A percentile compares a stretch with the other conserved stretches of the same genome.
Evolutionary conservation across 2,329 filamentous ascomycete genomes (phyloP).

Genomic region (Aspergillus texensis): DNA sequence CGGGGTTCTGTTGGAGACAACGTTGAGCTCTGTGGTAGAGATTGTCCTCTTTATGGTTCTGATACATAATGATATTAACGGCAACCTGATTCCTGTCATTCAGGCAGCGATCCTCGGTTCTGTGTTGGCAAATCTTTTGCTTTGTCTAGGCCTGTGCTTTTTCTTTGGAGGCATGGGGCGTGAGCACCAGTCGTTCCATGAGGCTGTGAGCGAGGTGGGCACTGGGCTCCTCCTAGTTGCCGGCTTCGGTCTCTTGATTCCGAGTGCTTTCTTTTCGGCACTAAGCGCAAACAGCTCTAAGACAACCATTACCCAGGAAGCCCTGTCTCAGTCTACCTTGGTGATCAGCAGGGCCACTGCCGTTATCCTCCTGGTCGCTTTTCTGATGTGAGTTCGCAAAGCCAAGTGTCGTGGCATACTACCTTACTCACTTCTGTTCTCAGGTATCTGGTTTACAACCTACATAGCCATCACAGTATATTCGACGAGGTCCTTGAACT

Average conservation of each 20-base stretch:
- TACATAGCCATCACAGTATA: conserved; percentile 74
- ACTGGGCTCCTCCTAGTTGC: conserved; percentile 76
- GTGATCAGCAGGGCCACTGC: conserved; percentile 72
- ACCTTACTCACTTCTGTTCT: conserved; percentile 5
- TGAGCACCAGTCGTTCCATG: conserved; percentile 70
- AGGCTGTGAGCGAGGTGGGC: conserved; percentile 76
- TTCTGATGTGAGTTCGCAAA: conserved; percentile 56
- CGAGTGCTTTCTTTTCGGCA: conserved; percentile 51
- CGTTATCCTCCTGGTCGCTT: conserved; percentile 70
- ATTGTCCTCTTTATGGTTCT: conserved; percentile 82
- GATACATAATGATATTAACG: conserved; percentile 55
- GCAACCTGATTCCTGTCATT: conserved; percentile 66
- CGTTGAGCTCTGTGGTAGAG: conserved; percentile 74
- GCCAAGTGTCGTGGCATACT: background rate
- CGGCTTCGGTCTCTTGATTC: conserved; percentile 56
- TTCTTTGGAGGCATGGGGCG: conserved; percentile 71
- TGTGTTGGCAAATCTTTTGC: conserved; percentile 76
- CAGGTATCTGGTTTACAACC: conserved; percentile 69
- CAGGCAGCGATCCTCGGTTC: conserved; percentile 82
- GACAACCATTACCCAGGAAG: conserved; percentile 34
- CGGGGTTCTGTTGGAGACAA: conserved; percentile 53
- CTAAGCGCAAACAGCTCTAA: conserved; percentile 48
- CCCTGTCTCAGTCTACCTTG: conserved; percentile 58
- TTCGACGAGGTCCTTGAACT: conserved; percentile 73
- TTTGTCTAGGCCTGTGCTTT: conserved; percentile 81